Evolutionary conservation across 345 rosid genomes (phyloP), one percentile per base, ranked within the genome.

Genomic region (Physaria fendleri): DNA sequence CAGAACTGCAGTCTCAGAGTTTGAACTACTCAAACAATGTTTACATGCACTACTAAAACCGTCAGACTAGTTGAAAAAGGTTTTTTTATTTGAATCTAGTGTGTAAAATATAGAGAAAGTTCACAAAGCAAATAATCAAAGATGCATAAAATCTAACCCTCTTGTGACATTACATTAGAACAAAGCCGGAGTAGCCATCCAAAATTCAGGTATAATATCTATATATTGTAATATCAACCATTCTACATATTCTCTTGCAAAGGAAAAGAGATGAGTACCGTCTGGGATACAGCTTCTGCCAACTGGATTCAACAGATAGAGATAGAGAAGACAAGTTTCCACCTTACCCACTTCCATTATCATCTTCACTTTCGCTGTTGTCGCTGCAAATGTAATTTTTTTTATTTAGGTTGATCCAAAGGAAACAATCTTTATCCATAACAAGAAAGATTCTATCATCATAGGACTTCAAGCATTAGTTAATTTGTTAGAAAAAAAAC

Each of bases 311-410:
- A 24, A 48, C 39, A 37, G 3, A 24, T n/a, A n/a, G 11, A 44
- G 17, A 30, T 34, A 47, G 33, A 21, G 55, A 52, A 52, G 13
- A 51, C 30, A 37, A 9, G 42, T 35, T 35, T 54, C 27, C 13
- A 8, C 9, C 76, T 62, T 62, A 90, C 72, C 85, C 75, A 73
- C 78, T 62, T 13, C 68, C 70, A 11, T 30, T 54, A 9, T 90
- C 95, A 66, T 78, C 84, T 41, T 83, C 97, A 6, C 93, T 82
- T 42, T 65, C 94, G 27, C 93, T 87, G 48, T 75, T 84, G 64
- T 90, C 93, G 42, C 97, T 90, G 87, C 84, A 81, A 49, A 34
- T 45, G 35, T 24, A 59, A 6, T 29, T 54, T 4, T 25, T 25
- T 10, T 11, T 23, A 37, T 23, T 9, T 30, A 22, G 11, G 2